Percentiles rank a stretch among this genome's conserved stretches.
Conservation (phyloP, 106 monocot species). For the Allium fistulosum region DNA sequence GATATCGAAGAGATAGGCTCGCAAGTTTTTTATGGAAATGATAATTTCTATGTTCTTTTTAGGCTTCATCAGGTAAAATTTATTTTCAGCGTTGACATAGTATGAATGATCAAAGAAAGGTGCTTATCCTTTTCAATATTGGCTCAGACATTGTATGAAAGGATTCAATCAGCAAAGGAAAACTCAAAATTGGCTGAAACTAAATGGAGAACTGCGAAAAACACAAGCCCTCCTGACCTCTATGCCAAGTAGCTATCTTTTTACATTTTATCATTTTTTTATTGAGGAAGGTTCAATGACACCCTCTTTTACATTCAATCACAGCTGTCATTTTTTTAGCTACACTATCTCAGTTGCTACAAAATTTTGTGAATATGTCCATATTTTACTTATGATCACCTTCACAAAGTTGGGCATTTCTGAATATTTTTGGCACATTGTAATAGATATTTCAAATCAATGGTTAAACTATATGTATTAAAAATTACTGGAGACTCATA, state of each 20-base stretch:
- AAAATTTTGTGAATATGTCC: too few relatives aligned
- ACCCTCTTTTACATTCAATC: too few relatives aligned
- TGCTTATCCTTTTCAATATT: neutral
- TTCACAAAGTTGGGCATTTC: too few relatives aligned
- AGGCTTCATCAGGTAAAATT: constrained; percentile 70
- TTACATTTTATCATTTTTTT: neutral
- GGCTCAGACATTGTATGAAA: constrained; percentile 80
- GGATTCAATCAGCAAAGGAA: constrained; percentile 81
- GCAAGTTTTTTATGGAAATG: constrained; percentile 81
- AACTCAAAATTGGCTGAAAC: constrained; percentile 60
- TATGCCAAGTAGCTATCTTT: constrained; percentile 54
- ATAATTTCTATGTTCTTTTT: constrained; percentile 83
- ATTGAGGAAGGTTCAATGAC: too few relatives aligned
- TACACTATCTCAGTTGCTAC: too few relatives aligned
- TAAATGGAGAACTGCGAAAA: constrained; percentile 60
- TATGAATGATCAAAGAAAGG: neutral
- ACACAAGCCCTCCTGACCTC: constrained; percentile 41
- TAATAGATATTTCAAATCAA: too few relatives aligned
- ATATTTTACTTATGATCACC: too few relatives aligned
- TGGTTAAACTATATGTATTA: too few relatives aligned
- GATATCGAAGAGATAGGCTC: constrained; percentile 41
- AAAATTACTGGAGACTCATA: too few relatives aligned
- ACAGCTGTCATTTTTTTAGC: too few relatives aligned
- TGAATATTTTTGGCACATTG: too few relatives aligned
- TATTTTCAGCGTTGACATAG: neutral